phyloP scores from a whole-genome alignment of 1,284 basidiomycete genomes.

The Moesziomyces sp. region DNA sequence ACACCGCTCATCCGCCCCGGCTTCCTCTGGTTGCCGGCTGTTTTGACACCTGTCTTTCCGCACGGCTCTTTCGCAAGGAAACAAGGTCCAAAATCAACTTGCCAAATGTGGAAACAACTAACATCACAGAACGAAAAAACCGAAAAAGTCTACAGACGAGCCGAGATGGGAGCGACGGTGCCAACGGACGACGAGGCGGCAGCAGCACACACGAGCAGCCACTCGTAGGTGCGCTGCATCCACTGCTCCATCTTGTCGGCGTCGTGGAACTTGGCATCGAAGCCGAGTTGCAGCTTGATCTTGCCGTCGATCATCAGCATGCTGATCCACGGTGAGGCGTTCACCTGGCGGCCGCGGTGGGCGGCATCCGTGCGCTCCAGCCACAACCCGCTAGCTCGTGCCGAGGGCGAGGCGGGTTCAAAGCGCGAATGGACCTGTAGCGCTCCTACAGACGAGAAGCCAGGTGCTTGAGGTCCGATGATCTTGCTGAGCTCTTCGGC shows the following conservation, averaged over 20 bases:
- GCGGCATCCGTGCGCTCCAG: constrained; percentile 12
- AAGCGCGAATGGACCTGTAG: constrained; percentile 10
- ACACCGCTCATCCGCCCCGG: no score
- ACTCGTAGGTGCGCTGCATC: constrained; percentile 16
- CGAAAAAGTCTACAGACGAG: constrained; percentile 14
- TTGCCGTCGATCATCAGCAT: constrained; percentile 35
- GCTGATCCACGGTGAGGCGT: constrained; percentile 45
- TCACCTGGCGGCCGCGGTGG: constrained; percentile 37
- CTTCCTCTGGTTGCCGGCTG: no score
- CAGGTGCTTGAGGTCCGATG: constrained; percentile 33
- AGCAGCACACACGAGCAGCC: constrained; percentile 20
- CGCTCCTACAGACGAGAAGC: constrained; percentile 22
- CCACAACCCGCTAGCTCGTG: constrained; percentile 16
- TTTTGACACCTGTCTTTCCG: background rate
- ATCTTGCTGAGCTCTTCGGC: constrained; percentile 9
- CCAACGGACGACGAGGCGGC: background rate
- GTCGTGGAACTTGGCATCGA: constrained; percentile 37
- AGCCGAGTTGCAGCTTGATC: constrained; percentile 35
- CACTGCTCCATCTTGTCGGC: constrained; percentile 19
- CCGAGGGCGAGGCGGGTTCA: constrained; percentile 7
- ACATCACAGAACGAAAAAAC: background rate
- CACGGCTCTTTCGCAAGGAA: background rate
- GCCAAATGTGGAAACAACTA: background rate
- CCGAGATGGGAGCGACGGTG: constrained; percentile 1
- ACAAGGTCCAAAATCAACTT: background rate